phyloP scores from a whole-genome alignment of 2,329 filamentous ascomycete genomes.

The Drechmeria coniospora region DNA sequence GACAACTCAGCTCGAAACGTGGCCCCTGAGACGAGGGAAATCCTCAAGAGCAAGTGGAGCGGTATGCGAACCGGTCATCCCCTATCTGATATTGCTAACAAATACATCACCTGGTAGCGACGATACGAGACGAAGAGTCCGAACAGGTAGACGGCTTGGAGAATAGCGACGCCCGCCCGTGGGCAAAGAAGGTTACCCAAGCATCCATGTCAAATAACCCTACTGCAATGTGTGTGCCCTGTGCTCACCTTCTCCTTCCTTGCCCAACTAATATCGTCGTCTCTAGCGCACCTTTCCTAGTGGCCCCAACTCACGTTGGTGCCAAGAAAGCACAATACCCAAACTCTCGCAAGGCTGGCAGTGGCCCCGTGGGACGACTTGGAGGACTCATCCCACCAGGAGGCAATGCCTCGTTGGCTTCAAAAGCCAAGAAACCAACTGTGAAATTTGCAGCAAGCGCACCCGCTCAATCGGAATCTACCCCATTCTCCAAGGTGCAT shows the following conservation, averaged over 20 bases:
- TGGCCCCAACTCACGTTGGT: background rate
- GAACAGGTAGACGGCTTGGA: slow-evolving; percentile 9
- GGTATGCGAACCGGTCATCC: slow-evolving; percentile 1
- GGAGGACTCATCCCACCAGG: slow-evolving; percentile 2
- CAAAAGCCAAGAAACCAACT: background rate
- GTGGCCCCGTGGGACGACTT: background rate
- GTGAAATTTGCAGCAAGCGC: too few relatives aligned
- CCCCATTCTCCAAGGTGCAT: background rate
- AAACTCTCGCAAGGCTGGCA: background rate
- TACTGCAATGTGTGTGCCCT: background rate
- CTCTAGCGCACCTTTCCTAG: slow-evolving; percentile 5
- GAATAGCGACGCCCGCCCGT: slow-evolving; percentile 8
- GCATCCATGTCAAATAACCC: slow-evolving; percentile 1
- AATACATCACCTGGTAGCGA: slow-evolving; percentile 4
- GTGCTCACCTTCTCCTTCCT: background rate
- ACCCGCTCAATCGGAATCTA: too few relatives aligned
- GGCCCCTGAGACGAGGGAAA: slow-evolving; percentile 3
- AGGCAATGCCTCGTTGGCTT: background rate
- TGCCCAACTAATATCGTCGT: background rate
- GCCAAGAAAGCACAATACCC: background rate
- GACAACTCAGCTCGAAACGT: slow-evolving; percentile 5
- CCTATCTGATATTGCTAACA: background rate
- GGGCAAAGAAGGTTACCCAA: slow-evolving; percentile 6
- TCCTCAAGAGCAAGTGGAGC: slow-evolving; percentile 7
- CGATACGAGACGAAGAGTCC: slow-evolving; percentile 9